Evolutionary conservation across 1,284 basidiomycete species (phyloP), one percentile per base, ranked within the genome.

Genomic region (Cerrena zonata): DNA sequence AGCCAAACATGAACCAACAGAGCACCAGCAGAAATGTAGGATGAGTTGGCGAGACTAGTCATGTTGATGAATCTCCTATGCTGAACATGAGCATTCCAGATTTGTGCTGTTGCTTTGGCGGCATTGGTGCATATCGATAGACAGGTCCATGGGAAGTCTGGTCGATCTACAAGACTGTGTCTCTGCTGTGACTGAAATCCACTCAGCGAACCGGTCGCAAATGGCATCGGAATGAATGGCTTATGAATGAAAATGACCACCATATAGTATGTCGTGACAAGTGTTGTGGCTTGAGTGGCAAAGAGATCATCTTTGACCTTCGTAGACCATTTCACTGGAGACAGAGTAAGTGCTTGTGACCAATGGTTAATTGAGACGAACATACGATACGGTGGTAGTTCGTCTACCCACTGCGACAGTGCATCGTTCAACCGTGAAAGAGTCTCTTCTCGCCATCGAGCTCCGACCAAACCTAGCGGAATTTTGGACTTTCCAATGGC

Each of bases 171-270:
- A 18, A 42, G 27, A 25, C 39, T 42, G 38, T 58, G 57, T 49
- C 63, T 61, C 30, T 46, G 51, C 24, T 45, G 57, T 21, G 60
- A 57, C 44, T 64, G 52, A 37, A 42, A 50, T 56, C 54, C 47
- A 57, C 55, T 30, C n/a, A 44, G 26, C 2, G 39, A 10, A 23
- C 24, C 13, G 15, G 18, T 12, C 3, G 48, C 39, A 12, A 38
- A 58, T 54, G 51, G 56, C 53, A 53, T 5, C 1, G 78, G 76
- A 30, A 90, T 82, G 65, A 91, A 91, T 0, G 86, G 84, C 11
- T 88, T 79, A 63, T 91, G 85, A 45, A 91, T 77, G 53, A 88
- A 72, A 60, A 91, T 89, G 58, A 78, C 78, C 13, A 77, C 69
- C 46, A 85, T 69, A 65, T 91, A 82, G 64, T 90, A 92, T 3